Evolutionary conservation across 2,329 filamentous ascomycete species (phyloP), one percentile per base, ranked within the genome.

Genomic region (Pestalotiopsis sp.): DNA sequence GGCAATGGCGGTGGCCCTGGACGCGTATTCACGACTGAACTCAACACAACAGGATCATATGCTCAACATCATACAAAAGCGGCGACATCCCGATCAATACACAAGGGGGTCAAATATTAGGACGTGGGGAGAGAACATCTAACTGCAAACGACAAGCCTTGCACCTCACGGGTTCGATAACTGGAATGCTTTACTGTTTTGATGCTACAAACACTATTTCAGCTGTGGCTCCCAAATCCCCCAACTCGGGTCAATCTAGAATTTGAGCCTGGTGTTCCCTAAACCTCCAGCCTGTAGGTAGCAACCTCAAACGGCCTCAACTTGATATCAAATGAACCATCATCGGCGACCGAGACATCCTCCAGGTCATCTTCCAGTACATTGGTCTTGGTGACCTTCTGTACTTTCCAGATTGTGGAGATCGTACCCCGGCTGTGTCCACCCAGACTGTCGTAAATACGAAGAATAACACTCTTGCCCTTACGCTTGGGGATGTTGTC

Each of bases 391-490:
- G 86, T 91, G 40, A 92, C 94, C 74, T 89, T 90, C 83, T 91
- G 91, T 36, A 98, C 89, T 31, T 90, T 83, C 79, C 95, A 87
- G 9, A 82, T 86, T 63, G 92, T 92, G 59, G 85, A 82, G 75
- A 98, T 89, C 1, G 84, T 89, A 2, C 92, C 95, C 71, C 90
- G 89, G 70, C 90, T 90, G 75, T 89, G 91, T 0, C 96, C 96
- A 60, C 96, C 96, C 57, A 98, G 83, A 70, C 92, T 92, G 78
- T 99, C 96, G 77, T 97, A 99, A 23, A 98, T 85, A 1, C 96
- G 87, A 69, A 98, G 73, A 69, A 99, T 91, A 61, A 98, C 87
- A 78, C 93, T 97, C 79, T 89, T 88, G 0, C 93, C 94, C 73
- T 89, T 87, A 68, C 92, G 89, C 84, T 84, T 3, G 88, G 87